Percentiles rank a stretch among this genome's conserved stretches.
Conservation (phyloP, 1,284 basidiomycete species). For the Austroboletus olivaceoglutinosus region DNA sequence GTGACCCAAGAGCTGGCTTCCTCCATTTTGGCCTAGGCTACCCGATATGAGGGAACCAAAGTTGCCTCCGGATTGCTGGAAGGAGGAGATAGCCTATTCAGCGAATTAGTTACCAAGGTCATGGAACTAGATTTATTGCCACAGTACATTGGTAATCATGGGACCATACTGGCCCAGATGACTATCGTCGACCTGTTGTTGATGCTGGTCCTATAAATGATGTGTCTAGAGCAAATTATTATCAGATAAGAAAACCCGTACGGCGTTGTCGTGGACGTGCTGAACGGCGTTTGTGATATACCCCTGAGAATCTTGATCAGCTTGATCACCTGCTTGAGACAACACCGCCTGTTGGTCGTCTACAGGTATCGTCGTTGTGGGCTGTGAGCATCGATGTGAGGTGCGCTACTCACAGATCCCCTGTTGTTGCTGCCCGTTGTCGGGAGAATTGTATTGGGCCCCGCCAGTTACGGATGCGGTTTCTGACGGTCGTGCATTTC, state of each 20-base stretch:
- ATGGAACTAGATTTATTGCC: not conserved
- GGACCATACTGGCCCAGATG: constrained; percentile 23
- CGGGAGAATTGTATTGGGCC: constrained; percentile 55
- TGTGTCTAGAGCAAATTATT: not conserved
- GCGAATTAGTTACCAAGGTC: constrained; percentile 7
- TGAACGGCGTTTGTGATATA: constrained; percentile 20
- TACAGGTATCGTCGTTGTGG: constrained; percentile 27
- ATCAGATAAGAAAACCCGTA: constrained; percentile 3
- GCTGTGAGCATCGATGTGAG: not conserved
- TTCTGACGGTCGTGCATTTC: constrained; percentile 33
- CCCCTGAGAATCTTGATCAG: constrained; percentile 9
- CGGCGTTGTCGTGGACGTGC: constrained; percentile 26
- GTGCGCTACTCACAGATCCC: constrained; percentile 34
- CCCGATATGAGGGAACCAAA: constrained; percentile 30
- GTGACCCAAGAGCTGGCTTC: constrained; percentile 67
- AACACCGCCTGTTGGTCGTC: constrained; percentile 61
- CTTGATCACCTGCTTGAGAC: constrained; percentile 35
- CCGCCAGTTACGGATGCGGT: constrained; percentile 52
- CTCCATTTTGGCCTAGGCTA: constrained; percentile 43
- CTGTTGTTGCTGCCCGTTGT: constrained; percentile 33
- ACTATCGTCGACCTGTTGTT: constrained; percentile 12
- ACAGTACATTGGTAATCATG: constrained; percentile 19
- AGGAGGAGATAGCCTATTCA: constrained; percentile 22
- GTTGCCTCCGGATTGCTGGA: constrained; percentile 18
- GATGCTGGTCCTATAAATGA: not conserved